Evolutionary conservation across 257 asterid genomes (phyloP).

Genomic region (Ligustrum vulgare): DNA sequence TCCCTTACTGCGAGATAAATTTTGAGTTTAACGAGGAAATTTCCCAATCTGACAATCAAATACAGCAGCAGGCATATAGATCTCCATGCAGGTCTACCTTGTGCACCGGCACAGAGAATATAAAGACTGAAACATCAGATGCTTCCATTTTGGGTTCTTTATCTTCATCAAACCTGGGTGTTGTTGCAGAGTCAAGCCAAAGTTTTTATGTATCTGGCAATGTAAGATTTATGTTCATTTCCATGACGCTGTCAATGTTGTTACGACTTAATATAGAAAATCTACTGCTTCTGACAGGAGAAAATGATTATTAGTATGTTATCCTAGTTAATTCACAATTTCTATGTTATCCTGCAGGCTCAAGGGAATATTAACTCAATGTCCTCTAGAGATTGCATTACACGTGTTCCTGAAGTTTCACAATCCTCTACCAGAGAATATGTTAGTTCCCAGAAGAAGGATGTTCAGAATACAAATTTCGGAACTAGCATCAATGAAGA

Average conservation of each 20-base stretch:
- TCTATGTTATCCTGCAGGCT: constrained; percentile 27
- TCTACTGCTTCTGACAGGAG: background rate
- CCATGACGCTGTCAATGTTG: background rate
- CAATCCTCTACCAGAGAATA: constrained; percentile 33
- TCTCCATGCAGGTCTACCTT: constrained; percentile 8
- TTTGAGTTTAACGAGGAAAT: constrained; percentile 30
- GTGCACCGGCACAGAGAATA: constrained; percentile 22
- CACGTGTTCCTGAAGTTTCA: constrained; percentile 31
- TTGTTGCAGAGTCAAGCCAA: constrained; percentile 24
- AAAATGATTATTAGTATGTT: background rate
- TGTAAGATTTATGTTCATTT: constrained; percentile 34
- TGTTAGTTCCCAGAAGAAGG: constrained; percentile 27
- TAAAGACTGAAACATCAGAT: constrained; percentile 24
- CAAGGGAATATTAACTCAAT: constrained; percentile 32
- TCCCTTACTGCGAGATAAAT: constrained; percentile 58
- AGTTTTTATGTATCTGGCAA: constrained; percentile 19
- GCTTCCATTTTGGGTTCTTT: constrained; percentile 32
- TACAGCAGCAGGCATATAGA: constrained; percentile 15
- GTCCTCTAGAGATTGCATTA: constrained; percentile 28
- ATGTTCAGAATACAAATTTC: constrained; percentile 26
- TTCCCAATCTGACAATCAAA: constrained; percentile 20
- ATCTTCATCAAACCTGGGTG: constrained; percentile 21
- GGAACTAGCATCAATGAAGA: constrained; percentile 42
- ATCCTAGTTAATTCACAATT: constrained; percentile 13
- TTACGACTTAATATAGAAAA: background rate